Evolutionary conservation across 2,329 filamentous ascomycete species (phyloP), one percentile per base, ranked within the genome.

Genomic region (Scortechinia acanthostroma): DNA sequence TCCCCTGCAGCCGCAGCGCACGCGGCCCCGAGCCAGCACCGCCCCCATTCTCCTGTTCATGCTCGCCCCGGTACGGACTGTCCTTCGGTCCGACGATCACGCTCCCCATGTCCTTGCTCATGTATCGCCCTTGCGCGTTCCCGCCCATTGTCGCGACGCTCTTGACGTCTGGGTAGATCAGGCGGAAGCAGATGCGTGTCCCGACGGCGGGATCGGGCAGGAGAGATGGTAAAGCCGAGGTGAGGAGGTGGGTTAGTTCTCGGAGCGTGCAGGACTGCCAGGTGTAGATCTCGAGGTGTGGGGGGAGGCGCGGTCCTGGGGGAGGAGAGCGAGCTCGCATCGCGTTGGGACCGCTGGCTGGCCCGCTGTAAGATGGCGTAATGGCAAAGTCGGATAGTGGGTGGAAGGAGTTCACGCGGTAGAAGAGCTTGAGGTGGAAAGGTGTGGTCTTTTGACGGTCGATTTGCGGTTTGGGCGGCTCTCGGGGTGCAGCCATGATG

Each of bases 361-460:
- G 15, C 16, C 33, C 43, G 14, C 46, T 35, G 28, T 43, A 42
- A 43, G 42, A 25, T 44, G 2, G 14, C 35, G 22, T n/a, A 3
- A 42, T 28, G 22, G 25, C 17, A 23, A 17, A 21, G 19, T 17
- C 15, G 42, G 45, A 4, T 20, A 45, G 43, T 15, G 10, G 17
- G n/a, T 2, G 30, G 40, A 13, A 40, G 17, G 14, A 15, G 17
- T 40, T 40, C 13, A 74, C 78, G 48, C 83, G 80, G 65, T 91
- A 94, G 70, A 91, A 95, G 48, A 95, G 76, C 59, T 87, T 90
- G 16, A 95, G 71, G 49, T 91, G 77, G 65, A 95, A 95, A 4
- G 90, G 91, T 2, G 86, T 80, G 13, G 81, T 86, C 42, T 75
- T 74, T 56, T 87, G 76, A 49, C 84, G 81, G 59, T 90, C 80